Base-by-base conservation (phyloP, 169 alveolate species). In the Neospora caninum region DNA sequence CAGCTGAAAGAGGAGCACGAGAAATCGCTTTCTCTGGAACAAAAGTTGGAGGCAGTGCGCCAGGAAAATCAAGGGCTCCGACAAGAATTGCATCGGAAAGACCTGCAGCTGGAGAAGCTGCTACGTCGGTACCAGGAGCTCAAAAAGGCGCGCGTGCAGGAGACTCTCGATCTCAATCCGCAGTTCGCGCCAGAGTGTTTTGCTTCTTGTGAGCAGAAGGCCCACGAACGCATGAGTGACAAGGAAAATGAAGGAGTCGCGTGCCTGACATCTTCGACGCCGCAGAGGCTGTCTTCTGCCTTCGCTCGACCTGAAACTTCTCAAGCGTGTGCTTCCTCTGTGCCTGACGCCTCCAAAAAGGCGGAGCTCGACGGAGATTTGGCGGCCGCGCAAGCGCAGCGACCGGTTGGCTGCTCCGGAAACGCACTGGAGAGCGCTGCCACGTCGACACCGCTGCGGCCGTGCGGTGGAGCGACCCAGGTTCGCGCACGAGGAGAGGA, bases 1-100 rank as follows among this genome's bases (percentile, higher is more conserved):
- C 92, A 54, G 92, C 92, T 49, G 80, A 18, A n/a, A 10, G 80
- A 43, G 22, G 64, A 87, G 45, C 54, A 87, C 10, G 80, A 87
- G 49, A 31, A 87, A 31, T n/a, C 29, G 54, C n/a, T 13, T 31
- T 49, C 53, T 45, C 80, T n/a, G 29, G 41, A 87, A 41, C 18
- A 87, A 49, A 9, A 9, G 49, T 38, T 45, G 29, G 64, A 54
- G 42, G 64, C 45, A 49, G 38, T n/a, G 39, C 86, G 69, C 41
- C 92, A 54, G 22, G 73, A 67, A 20, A 16, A 54, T 38, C 80
- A 39, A 13, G 80, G 36, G 38, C 92, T 54, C 29, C 49, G 31
- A 20, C 86, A 78, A n/a, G 45, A 78, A n/a, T 20, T 78, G 86
- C 39, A 78, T 43, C 73, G 73, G 20, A 64, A 64, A 64, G n/a